Evolutionary conservation across 305 asterid genomes (phyloP).

Genomic region (Fraxinus albicans): DNA sequence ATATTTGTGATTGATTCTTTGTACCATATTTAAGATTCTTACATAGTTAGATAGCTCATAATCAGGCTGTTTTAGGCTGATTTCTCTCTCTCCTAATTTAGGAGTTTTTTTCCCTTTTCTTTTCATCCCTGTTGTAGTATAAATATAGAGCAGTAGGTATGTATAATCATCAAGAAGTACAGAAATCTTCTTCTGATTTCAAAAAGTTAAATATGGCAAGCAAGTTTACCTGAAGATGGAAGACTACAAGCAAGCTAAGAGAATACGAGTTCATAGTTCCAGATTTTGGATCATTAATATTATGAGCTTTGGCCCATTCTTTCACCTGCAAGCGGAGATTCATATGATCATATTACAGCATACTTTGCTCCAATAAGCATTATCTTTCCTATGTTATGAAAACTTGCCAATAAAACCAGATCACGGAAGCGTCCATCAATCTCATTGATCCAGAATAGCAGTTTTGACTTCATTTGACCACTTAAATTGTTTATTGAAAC

Average conservation of each 20-base stretch:
- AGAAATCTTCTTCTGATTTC: background rate
- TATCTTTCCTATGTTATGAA: slow-evolving; percentile 16
- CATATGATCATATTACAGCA: slow-evolving; percentile 11
- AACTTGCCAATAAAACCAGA: slow-evolving; percentile 83
- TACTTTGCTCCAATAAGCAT: slow-evolving; percentile 22
- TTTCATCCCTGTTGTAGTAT: background rate
- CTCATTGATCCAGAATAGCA: slow-evolving; percentile 77
- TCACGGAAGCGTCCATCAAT: slow-evolving; percentile 87
- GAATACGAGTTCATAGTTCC: slow-evolving; percentile 85
- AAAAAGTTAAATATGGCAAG: slow-evolving; percentile 12
- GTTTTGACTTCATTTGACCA: slow-evolving; percentile 94
- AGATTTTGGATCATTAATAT: slow-evolving; percentile 69
- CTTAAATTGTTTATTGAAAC: slow-evolving; percentile 78
- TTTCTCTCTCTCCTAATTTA: background rate
- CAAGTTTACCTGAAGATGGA: slow-evolving; percentile 82
- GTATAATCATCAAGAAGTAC: background rate
- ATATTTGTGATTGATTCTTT: background rate
- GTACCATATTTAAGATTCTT: background rate
- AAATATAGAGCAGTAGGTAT: background rate
- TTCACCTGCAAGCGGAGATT: slow-evolving; percentile 68
- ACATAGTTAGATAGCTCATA: background rate
- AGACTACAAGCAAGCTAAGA: slow-evolving; percentile 80
- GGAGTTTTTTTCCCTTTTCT: background rate
- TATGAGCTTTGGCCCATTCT: slow-evolving; percentile 90
- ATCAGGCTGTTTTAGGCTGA: background rate